phyloP scores from a whole-genome alignment of 208 protist species.

The Trypanosoma scelopori region DNA sequence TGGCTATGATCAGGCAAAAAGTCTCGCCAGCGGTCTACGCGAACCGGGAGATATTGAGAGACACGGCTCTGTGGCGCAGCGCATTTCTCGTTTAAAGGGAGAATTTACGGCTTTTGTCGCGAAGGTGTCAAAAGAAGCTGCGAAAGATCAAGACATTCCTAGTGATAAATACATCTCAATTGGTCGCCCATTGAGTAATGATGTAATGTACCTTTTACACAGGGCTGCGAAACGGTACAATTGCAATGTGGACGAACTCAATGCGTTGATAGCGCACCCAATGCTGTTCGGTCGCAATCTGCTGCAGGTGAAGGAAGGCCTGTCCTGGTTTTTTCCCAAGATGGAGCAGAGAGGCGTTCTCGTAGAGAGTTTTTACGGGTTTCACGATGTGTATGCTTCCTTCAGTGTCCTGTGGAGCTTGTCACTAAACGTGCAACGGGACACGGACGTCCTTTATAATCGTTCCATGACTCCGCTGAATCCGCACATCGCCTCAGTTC shows the following conservation, averaged over 20 bases:
- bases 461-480: slow-evolving; percentile 43
- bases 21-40: slow-evolving; percentile 46
- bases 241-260: slow-evolving; percentile 41
- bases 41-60: slow-evolving; percentile 39
- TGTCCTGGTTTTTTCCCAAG: slow-evolving; percentile 76
- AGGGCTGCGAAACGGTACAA: slow-evolving; percentile 20
- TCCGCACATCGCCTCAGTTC: slow-evolving; percentile 70
- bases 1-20: slow-evolving; percentile 61
- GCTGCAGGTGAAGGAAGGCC: slow-evolving; percentile 31
- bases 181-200: slow-evolving; percentile 27
- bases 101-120: slow-evolving; percentile 53
- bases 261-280: slow-evolving; percentile 46
- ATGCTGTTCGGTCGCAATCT: slow-evolving; percentile 39
- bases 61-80: slow-evolving; percentile 40
- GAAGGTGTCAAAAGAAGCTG: slow-evolving; percentile 52
- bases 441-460: slow-evolving; percentile 32
- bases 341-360: slow-evolving; percentile 45
- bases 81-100: slow-evolving; percentile 36
- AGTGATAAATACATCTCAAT: slow-evolving; percentile 30
- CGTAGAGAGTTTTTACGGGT: slow-evolving; percentile 54
- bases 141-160: slow-evolving; percentile 27
- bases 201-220: slow-evolving; percentile 48
- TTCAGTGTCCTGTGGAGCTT: slow-evolving; percentile 77
- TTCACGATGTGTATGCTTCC: slow-evolving; percentile 41
- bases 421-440: slow-evolving; percentile 61